Conservation (phyloP, 768 basidiomycete species). For the Boletus vermiculosoides region DNA sequence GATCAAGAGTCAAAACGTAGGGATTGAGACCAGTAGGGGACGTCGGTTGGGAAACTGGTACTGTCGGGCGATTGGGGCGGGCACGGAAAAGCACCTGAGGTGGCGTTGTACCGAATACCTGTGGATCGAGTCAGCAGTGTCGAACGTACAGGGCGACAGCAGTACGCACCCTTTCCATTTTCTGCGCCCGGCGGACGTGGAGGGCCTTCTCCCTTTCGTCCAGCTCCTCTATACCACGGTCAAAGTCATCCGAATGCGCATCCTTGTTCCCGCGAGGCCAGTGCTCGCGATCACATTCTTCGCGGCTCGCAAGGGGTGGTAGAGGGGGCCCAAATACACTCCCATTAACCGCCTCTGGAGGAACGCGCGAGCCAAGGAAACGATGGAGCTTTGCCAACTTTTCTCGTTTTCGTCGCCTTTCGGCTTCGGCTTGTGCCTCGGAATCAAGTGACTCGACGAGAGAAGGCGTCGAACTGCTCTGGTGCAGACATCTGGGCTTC, state of each 20-base stretch:
- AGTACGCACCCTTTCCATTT: constrained; percentile 77
- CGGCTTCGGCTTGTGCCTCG: constrained; percentile 57
- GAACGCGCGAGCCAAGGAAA: constrained; percentile 81
- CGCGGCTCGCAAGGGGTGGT: constrained; percentile 29
- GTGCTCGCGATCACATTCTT: constrained; percentile 34
- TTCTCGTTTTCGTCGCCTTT: constrained; percentile 67
- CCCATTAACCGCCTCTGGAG: constrained; percentile 63
- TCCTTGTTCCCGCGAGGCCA: constrained; percentile 52
- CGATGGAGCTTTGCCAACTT: constrained; percentile 80
- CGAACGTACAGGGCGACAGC: not conserved
- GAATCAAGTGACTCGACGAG: constrained; percentile 48
- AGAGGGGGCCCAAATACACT: constrained; percentile 33
- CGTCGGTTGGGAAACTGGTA: constrained; percentile 29
- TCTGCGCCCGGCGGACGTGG: constrained; percentile 75
- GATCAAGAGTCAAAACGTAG: constrained; percentile 20
- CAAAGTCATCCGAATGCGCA: constrained; percentile 49
- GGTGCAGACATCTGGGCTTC: constrained; percentile 24
- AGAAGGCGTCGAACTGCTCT: constrained; percentile 44
- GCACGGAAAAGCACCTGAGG: constrained; percentile 79
- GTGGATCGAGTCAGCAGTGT: constrained; percentile 5
- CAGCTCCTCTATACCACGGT: constrained; percentile 68
- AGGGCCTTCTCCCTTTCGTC: constrained; percentile 73
- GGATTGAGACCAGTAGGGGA: constrained; percentile 21
- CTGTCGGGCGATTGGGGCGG: constrained; percentile 43
- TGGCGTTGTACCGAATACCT: constrained; percentile 83